Evolutionary conservation across 257 asterid species (phyloP).

Genomic region (Petunia axillaris): DNA sequence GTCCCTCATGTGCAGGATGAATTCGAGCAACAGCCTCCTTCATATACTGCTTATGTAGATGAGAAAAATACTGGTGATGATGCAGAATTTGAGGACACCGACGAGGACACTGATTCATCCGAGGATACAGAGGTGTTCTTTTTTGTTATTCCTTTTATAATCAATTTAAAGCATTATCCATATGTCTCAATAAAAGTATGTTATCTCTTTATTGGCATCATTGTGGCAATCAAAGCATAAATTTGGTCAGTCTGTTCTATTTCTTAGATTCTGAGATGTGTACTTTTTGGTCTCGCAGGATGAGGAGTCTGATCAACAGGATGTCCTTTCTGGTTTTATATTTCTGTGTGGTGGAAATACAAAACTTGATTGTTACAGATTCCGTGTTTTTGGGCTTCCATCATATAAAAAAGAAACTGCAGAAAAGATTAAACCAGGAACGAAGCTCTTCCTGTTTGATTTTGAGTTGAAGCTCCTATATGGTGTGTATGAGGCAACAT

Average conservation of each 20-base stretch:
- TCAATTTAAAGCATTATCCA: not conserved
- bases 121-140: slow-evolving; percentile 7
- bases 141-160: not conserved
- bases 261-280: slow-evolving; percentile 17
- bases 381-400: slow-evolving; percentile 86
- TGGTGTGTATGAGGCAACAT: slow-evolving; percentile 78
- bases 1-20: slow-evolving; percentile 31
- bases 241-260: not conserved
- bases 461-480: slow-evolving; percentile 63
- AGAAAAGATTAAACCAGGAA: slow-evolving; percentile 61
- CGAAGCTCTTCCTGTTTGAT: slow-evolving; percentile 76
- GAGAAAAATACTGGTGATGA: slow-evolving; percentile 15
- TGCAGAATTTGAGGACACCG: not conserved
- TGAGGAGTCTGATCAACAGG: slow-evolving; percentile 14
- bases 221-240: not conserved
- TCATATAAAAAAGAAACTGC: slow-evolving; percentile 45
- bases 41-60: not conserved
- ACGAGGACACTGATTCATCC: not conserved
- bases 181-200: not conserved
- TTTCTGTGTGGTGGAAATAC: slow-evolving; percentile 68
- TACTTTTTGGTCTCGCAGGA: not conserved
- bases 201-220: not conserved
- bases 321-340: slow-evolving; percentile 57
- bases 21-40: slow-evolving; percentile 39
- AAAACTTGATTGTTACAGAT: slow-evolving; percentile 65